Evolutionary conservation across 768 basidiomycete genomes (phyloP), one percentile per base, ranked within the genome.

Genomic region (Solioccasus polychromus): DNA sequence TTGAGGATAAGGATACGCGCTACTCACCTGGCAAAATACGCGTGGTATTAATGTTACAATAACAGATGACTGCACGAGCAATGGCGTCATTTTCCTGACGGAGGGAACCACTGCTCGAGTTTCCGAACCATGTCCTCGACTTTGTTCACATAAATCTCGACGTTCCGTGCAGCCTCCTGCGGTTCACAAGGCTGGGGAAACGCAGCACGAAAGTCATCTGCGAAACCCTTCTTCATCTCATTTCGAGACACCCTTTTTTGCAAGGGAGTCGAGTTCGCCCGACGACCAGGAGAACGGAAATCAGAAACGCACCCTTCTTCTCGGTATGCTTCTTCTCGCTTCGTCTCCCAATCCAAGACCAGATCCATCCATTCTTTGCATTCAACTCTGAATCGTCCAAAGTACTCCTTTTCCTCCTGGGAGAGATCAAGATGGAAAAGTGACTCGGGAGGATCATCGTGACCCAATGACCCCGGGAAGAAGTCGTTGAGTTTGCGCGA

Each of bases 381-480:
- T 25, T 57, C 55, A 3, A 39, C 37, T 28, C 52, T 56, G 14
- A 62, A 35, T 18, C 23, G 46, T 35, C 18, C 39, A 35, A 66
- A 47, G 29, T 39, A 43, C n/a, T 11, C 36, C 31, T 48, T 59
- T 30, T 66, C 65, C 3, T 50, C 49, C 3, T 57, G 51, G 8
- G 52, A 55, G 10, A 66, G 53, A 42, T 51, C 53, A 1, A 35
- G 15, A 11, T 67, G 64, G 20, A 67, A 61, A 17, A 51, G 42
- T 19, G 59, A 17, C 15, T 45, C 43, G 3, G 65, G 65, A 2
- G 58, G 52, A 25, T 19, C 20, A 8, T 51, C 18, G 2, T 23
- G 1, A 17, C 44, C 52, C 8, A 67, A 24, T n/a, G 49, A 63
- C 7, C 59, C 60, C 8, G 63, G 65, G 29, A 66, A 67, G 35